Evolutionary conservation across 2,329 filamentous ascomycete species (phyloP).

Genomic region (Alternaria triticina): DNA sequence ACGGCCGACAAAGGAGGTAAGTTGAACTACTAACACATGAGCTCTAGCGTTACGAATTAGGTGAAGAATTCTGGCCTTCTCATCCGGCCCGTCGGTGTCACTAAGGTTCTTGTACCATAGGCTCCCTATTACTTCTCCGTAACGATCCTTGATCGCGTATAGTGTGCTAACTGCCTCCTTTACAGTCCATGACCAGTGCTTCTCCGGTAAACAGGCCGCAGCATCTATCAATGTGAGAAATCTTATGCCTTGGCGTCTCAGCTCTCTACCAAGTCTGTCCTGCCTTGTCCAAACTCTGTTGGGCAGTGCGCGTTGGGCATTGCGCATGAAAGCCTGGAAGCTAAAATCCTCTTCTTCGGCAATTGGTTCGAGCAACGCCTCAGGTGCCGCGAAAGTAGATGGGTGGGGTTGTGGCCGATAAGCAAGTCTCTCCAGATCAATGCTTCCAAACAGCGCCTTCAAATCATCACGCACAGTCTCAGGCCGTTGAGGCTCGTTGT

Average conservation of each 20-base stretch:
- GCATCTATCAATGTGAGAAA: background rate
- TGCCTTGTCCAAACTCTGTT: background rate
- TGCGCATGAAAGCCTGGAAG: background rate
- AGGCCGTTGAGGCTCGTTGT: background rate
- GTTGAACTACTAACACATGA: background rate
- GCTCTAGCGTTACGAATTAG: background rate
- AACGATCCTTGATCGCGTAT: background rate
- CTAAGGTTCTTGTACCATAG: background rate
- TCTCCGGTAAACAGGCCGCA: background rate
- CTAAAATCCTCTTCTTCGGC: background rate
- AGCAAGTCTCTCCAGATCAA: background rate
- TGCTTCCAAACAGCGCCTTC: background rate
- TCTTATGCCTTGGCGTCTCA: background rate
- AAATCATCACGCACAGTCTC: background rate
- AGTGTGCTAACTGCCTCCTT: background rate
- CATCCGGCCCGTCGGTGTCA: background rate
- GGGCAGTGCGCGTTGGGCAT: background rate
- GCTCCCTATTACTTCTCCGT: background rate
- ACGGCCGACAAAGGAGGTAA: background rate
- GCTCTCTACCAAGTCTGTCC: background rate
- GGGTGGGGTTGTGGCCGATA: background rate
- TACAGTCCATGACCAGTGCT: background rate
- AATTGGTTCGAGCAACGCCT: background rate
- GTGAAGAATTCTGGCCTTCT: background rate
- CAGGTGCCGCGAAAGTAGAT: background rate